Evolutionary conservation across 2,329 filamentous ascomycete genomes (phyloP), one percentile per base, ranked within the genome.

Genomic region (Diplodia scrobiculata): DNA sequence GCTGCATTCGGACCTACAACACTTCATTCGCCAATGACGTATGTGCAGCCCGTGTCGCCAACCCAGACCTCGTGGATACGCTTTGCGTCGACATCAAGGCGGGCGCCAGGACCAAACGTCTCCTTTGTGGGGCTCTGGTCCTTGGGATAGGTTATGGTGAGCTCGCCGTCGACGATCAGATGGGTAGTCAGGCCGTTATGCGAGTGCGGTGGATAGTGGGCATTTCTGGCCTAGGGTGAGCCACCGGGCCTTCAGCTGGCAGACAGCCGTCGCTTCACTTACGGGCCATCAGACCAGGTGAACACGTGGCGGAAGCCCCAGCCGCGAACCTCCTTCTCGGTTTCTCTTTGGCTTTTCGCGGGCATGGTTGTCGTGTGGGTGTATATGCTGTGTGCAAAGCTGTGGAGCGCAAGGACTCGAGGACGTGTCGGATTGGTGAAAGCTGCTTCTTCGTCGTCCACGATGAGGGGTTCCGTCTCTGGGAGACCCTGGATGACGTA

Each of bases 241-340:
- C 48, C 71, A 68, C 13, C 34, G 6, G 55, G 29, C 29, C 52
- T 38, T 25, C 38, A 27, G n/a, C 25, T 48, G 38, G 36, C 17
- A 45, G 62, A 45, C 21, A 63, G 21, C 64, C 54, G 14, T 27
- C 25, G 48, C 29, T 38, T 36, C n/a, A 83, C 86, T 74, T 83
- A 91, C 88, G 87, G 86, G 25, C 81, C 79, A 76, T 91, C 89
- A 7, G 84, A 87, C 89, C 89, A 91, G 2, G 88, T 91, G 69
- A 90, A 90, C 72, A 90, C 88, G 59, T 87, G 81, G 54, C 45
- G 25, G 73, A 91, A 92, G 1, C 89, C 89, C 89, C 89, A 91
- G 1, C 84, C 85, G 41, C 82, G 82, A 29, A 91, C 89, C 72
- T 89, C 79, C 59, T 79, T 77, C 74, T 91, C 88, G 45, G 80